Base-by-base conservation (phyloP, 805 yeast genomes). In the Barnettozyma pratensis region DNA sequence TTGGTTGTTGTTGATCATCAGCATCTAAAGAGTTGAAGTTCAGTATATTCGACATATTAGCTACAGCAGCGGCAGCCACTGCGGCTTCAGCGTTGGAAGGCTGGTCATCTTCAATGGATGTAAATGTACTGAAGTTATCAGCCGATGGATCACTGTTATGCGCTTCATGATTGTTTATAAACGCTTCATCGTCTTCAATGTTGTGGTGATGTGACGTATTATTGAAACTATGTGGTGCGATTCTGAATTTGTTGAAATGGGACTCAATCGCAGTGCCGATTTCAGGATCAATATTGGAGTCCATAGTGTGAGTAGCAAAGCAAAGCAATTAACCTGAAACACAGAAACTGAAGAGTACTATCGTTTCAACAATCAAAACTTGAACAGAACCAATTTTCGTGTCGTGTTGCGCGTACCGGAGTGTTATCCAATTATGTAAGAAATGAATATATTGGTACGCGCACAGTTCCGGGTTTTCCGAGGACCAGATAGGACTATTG, bases 1-100 rank as follows among this genome's bases (percentile, higher is more conserved):
- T 32, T 34, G n/a, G 29, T 39, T 28, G 45, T 12, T 34, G 37
- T 11, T 28, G 41, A 11, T 37, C 34, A 14, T 37, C 5, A 30
- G 31, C 32, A 19, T 37, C 57, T 42, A 53, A 41, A 25, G 47
- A 44, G 30, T 53, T 54, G 50, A 58, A 61, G 39, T 56, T 57
- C 41, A 61, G 55, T 41, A 61, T 54, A 37, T 53, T 59, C 11
- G 64, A 56, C 37, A 60, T 41, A 39, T 56, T 56, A 4, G 61
- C 60, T 31, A 57, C 59, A 6, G 61, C 60, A 12, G 60, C 59
- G 26, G 56, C 57, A 7, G 54, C 59, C 19, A 50, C 47, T 2
- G 49, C 49, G 25, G 36, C 46, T 7, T 45, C 46, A 27, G 35
- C 28, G 30, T 28, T n/a, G 3, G 44, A 37, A 1, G 37, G 28